These are phyloP conservation scores for Sporothrix brasiliensis DNA, from an alignment of 2,329 filamentous ascomycete species.

Conservation along the genomic window DNA sequence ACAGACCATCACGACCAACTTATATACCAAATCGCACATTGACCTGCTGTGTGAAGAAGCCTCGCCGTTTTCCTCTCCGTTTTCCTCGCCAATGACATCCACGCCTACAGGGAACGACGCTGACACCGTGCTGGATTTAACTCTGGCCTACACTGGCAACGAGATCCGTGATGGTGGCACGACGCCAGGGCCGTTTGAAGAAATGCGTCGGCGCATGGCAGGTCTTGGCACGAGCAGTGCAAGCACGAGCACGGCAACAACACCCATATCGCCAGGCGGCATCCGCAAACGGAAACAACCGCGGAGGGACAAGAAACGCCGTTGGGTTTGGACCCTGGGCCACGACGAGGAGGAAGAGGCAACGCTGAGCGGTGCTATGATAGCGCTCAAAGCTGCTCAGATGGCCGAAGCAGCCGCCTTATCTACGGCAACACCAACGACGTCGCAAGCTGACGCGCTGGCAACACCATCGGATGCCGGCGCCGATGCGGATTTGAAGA, in stretches of 20 bases:
- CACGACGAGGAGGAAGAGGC: conserved; percentile 53
- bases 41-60: conserved; percentile 63
- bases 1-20: conserved; percentile 65
- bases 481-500: neutral
- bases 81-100: conserved; percentile 43
- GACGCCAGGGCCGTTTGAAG: conserved; percentile 65
- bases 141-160: conserved; percentile 56
- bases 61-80: conserved; percentile 57
- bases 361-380: conserved; percentile 43
- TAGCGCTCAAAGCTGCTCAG: conserved; percentile 37
- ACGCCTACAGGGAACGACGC: conserved; percentile 41
- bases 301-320: conserved; percentile 65
- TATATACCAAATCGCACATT: conserved; percentile 65
- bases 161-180: conserved; percentile 63
- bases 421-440: neutral
- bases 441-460: neutral
- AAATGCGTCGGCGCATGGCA: conserved; percentile 62
- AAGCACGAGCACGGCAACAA: conserved; percentile 41
- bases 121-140: conserved; percentile 52
- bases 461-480: neutral
- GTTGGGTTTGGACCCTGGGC: conserved; percentile 69
- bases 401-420: conserved; percentile 30
- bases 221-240: conserved; percentile 49
- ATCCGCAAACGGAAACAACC: conserved; percentile 58
- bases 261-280: conserved; percentile 41